phyloP scores from a whole-genome alignment of 2,329 filamentous ascomycete genomes.

The Colletotrichum costaricense region DNA sequence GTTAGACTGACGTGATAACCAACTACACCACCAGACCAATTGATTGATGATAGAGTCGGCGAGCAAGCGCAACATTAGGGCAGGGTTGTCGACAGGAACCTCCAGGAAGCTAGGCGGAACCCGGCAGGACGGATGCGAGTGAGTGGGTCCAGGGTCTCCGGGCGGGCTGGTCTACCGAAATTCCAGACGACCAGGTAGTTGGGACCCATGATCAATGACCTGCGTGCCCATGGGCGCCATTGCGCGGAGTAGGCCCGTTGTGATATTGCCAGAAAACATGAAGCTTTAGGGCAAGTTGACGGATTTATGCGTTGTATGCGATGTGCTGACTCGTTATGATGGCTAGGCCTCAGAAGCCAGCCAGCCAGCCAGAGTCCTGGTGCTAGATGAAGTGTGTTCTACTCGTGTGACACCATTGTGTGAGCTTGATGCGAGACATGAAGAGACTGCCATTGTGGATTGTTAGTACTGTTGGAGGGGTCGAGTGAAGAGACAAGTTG shows the following conservation, averaged over 20 bases:
- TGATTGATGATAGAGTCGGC: accelerated
- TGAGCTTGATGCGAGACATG: neutral
- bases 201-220: neutral
- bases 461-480: neutral
- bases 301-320: neutral
- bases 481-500: neutral
- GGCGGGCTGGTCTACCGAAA: neutral
- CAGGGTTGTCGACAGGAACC: neutral
- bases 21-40: constrained; percentile 48
- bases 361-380: neutral
- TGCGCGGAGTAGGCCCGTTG: neutral
- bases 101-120: constrained; percentile 4
- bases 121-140: neutral
- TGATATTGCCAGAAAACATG: neutral
- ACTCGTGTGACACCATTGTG: neutral
- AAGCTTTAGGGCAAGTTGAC: neutral
- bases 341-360: neutral
- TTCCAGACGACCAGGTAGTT: neutral
- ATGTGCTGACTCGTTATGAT: constrained; percentile 7
- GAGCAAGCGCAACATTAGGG: neutral
- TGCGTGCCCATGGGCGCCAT: too few species aligned
- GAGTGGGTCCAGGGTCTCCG: constrained; percentile 12
- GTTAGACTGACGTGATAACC: constrained; percentile 63
- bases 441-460: neutral
- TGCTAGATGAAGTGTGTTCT: neutral